phyloP scores from a whole-genome alignment of 169 alveolate species.

The Theileria orientalis region DNA sequence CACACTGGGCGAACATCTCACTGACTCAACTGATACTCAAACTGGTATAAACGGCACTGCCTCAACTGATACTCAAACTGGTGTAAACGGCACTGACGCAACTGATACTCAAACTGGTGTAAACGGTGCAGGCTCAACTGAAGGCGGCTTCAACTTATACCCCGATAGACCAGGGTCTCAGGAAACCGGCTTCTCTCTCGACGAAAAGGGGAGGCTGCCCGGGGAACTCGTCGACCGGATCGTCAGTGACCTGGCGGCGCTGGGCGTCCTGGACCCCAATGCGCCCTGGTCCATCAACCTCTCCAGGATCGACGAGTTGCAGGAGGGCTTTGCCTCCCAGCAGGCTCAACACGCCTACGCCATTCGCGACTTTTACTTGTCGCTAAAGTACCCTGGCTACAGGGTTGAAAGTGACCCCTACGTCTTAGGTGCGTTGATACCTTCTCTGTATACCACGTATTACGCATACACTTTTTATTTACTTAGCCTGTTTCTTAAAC shows the following conservation, averaged over 20 bases:
- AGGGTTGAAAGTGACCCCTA: conserved; percentile 24
- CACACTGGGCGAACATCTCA: background rate
- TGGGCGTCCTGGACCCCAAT: conserved; percentile 27
- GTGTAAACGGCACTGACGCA: background rate
- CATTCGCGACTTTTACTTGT: conserved; percentile 50
- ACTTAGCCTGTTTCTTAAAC: background rate
- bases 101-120: background rate
- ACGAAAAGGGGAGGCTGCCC: conserved; percentile 10
- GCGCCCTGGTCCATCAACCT: conserved; percentile 46
- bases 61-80: background rate
- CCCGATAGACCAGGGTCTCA: background rate
- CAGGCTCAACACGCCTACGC: conserved; percentile 61
- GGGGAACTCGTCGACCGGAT: conserved; percentile 28
- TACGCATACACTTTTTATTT: background rate
- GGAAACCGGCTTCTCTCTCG: background rate
- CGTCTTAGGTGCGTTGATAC: background rate
- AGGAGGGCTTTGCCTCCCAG: conserved; percentile 38
- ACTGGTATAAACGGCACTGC: too few relatives aligned
- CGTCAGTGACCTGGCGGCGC: conserved; percentile 23
- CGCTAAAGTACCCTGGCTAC: conserved; percentile 43
- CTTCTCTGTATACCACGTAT: background rate
- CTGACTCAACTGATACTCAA: background rate
- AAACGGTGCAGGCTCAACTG: background rate
- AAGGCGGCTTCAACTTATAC: background rate
- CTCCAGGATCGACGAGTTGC: conserved; percentile 45